Percentiles rank a stretch among this genome's conserved stretches.
Evolutionary conservation across 495 filamentous ascomycete genomes (phyloP).

Genomic region (Chaetomium tenue): DNA sequence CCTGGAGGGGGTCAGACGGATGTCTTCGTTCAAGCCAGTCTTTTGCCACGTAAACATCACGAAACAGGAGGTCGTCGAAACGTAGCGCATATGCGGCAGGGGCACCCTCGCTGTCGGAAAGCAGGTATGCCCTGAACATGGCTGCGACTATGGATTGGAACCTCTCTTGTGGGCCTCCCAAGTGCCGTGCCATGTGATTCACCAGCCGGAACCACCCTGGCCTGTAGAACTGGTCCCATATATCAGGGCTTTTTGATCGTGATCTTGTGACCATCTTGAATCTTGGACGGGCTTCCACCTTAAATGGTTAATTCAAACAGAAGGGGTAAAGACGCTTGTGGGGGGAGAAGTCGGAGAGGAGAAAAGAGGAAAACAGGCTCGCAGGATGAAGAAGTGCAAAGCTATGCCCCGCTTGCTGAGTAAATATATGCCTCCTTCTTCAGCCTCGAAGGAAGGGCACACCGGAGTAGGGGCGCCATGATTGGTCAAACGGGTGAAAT

Average conservation of each 20-base stretch:
- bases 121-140: neutral
- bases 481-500: too few relatives aligned
- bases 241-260: neutral
- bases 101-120: neutral
- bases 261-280: neutral
- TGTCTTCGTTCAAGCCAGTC: too few relatives aligned
- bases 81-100: neutral
- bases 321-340: neutral
- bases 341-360: too few relatives aligned
- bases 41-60: neutral
- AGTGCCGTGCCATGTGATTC: neutral
- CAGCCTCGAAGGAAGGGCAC: too few relatives aligned
- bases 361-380: too few relatives aligned
- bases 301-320: neutral
- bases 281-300: too few relatives aligned
- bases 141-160: neutral
- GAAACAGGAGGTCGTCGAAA: slow-evolving; percentile 3
- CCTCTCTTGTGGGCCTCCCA: neutral
- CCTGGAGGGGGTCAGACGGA: too few relatives aligned
- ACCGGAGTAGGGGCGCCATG: too few relatives aligned
- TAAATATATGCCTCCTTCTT: too few relatives aligned
- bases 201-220: neutral
- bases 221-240: neutral
- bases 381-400: too few relatives aligned
- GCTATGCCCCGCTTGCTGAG: too few relatives aligned